Evolutionary conservation across 768 basidiomycete species (phyloP).

Genomic region (Amanita pseudoporphyria): DNA sequence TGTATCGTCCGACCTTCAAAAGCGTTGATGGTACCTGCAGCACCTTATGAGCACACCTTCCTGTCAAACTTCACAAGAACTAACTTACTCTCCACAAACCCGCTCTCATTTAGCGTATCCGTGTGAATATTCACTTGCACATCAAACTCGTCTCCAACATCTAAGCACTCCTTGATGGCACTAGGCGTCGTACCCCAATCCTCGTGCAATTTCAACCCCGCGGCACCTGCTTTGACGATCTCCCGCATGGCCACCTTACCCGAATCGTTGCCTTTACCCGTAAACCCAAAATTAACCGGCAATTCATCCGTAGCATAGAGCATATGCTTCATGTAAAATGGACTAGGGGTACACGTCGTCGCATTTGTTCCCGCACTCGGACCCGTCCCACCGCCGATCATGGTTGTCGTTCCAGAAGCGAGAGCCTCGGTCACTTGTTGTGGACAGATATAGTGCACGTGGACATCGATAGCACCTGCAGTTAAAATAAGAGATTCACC

Average conservation of each 20-base stretch:
- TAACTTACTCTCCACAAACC: constrained; percentile 82
- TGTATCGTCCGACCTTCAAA: constrained; percentile 91
- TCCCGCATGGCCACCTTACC: constrained; percentile 69
- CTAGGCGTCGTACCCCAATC: constrained; percentile 94
- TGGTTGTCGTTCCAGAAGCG: constrained; percentile 78
- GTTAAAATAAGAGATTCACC: constrained; percentile 94
- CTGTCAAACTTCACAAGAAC: not conserved
- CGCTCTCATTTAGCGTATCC: constrained; percentile 95
- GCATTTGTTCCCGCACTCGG: constrained; percentile 85
- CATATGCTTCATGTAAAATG: constrained; percentile 88
- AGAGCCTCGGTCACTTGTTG: constrained; percentile 85
- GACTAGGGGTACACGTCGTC: constrained; percentile 90
- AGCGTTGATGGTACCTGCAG: constrained; percentile 74
- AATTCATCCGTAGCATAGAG: constrained; percentile 83
- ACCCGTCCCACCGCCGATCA: constrained; percentile 96
- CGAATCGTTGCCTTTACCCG: constrained; percentile 94
- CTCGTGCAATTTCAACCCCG: constrained; percentile 91
- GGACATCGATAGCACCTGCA: constrained; percentile 86
- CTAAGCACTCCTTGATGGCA: constrained; percentile 65
- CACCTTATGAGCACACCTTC: not conserved
- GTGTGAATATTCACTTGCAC: constrained; percentile 98
- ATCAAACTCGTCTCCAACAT: constrained; percentile 84
- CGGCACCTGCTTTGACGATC: constrained; percentile 73
- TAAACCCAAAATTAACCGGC: constrained; percentile 90
- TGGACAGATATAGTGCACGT: constrained; percentile 93